These are phyloP conservation scores for Tilletiopsis washingtonensis DNA, from an alignment of 1,284 basidiomycete species.

Conservation along the genomic window DNA sequence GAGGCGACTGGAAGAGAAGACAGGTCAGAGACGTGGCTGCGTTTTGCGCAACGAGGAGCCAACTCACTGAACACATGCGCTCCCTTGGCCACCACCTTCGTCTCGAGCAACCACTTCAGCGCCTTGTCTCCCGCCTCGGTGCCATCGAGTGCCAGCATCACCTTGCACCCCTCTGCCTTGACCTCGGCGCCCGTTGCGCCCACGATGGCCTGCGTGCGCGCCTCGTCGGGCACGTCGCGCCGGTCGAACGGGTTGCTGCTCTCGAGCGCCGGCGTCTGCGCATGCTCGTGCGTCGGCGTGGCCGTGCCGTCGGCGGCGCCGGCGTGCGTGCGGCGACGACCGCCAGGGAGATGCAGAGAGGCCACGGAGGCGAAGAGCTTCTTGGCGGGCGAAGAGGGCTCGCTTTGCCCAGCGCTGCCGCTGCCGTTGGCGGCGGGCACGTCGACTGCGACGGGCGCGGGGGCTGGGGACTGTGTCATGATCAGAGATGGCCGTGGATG, in stretches of 20 bases:
- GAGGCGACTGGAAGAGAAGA: slow-evolving; percentile 18
- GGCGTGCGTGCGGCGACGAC: no score
- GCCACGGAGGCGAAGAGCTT: no score
- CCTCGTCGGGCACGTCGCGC: slow-evolving; percentile 27
- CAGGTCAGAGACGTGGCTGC: not conserved
- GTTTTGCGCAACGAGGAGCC: no score
- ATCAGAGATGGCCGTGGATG: no score
- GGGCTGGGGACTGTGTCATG: no score
- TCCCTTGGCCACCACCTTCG: slow-evolving; percentile 21
- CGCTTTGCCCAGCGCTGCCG: no score
- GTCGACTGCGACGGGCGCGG: no score
- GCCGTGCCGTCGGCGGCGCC: slow-evolving; percentile 1
- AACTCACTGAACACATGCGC: slow-evolving; percentile 31
- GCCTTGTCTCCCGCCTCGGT: slow-evolving; percentile 43
- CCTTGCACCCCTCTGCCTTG: slow-evolving; percentile 20
- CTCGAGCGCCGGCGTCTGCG: slow-evolving; percentile 42
- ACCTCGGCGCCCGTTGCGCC: slow-evolving; percentile 25
- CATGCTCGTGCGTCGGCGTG: slow-evolving; percentile 12
- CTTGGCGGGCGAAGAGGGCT: no score
- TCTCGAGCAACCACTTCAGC: slow-evolving; percentile 33
- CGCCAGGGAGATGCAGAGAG: no score
- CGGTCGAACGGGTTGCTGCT: slow-evolving; percentile 41
- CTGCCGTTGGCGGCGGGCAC: no score
- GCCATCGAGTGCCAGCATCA: slow-evolving; percentile 41
- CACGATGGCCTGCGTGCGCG: slow-evolving; percentile 42